Evolutionary conservation across 1,284 basidiomycete species (phyloP).

Genomic region (Rhodotorula sp.): DNA sequence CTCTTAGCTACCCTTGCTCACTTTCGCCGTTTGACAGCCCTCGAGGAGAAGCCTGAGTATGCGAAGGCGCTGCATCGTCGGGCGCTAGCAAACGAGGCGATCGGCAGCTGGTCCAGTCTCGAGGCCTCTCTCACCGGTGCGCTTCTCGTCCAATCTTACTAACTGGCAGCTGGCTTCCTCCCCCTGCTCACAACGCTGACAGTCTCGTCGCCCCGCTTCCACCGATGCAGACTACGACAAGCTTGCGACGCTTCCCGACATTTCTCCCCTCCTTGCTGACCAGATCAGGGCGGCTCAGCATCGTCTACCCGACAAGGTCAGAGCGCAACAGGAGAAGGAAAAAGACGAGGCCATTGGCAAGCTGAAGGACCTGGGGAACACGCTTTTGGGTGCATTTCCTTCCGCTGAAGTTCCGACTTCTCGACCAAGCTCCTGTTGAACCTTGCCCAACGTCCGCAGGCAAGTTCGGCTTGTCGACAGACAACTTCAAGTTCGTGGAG

Average conservation of each 20-base stretch:
- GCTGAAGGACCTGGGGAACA: constrained; percentile 88
- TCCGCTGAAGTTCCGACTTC: constrained; percentile 16
- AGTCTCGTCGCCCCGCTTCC: not conserved
- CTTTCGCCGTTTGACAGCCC: constrained; percentile 57
- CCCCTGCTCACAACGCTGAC: not conserved
- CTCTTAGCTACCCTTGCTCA: not conserved
- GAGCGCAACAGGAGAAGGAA: constrained; percentile 77
- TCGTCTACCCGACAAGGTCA: constrained; percentile 64
- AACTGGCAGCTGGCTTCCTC: not conserved
- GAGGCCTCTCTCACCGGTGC: constrained; percentile 78
- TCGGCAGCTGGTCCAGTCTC: constrained; percentile 79
- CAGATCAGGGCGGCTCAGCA: constrained; percentile 58
- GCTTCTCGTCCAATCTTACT: constrained; percentile 6
- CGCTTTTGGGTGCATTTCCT: constrained; percentile 68
- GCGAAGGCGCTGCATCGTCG: constrained; percentile 84
- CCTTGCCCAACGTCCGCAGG: constrained; percentile 12
- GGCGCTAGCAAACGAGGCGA: constrained; percentile 74
- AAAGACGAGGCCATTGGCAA: constrained; percentile 90
- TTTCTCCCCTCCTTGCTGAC: constrained; percentile 57
- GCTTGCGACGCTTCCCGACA: constrained; percentile 64
- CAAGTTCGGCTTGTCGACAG: constrained; percentile 50
- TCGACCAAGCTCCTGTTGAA: not conserved
- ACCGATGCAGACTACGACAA: constrained; percentile 66
- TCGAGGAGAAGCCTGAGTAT: constrained; percentile 78
- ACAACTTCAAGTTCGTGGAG: constrained; percentile 81